Evolutionary conservation across 148 eudicot species (phyloP).

Genomic region (Chenopodium suecicum): DNA sequence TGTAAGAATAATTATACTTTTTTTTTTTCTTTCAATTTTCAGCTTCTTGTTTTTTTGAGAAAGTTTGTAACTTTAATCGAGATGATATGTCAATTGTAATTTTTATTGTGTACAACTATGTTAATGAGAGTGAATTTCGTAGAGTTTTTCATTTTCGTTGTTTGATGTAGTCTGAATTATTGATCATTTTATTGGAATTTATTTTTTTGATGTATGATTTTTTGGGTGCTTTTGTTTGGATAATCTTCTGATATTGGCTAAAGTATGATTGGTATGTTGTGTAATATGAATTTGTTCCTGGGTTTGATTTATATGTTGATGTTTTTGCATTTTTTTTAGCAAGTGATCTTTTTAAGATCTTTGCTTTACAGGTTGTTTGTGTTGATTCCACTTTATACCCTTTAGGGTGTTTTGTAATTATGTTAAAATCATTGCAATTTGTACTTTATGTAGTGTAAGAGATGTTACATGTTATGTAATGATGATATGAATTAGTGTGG

Average conservation of each 20-base stretch:
- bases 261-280: background rate
- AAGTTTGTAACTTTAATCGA: background rate
- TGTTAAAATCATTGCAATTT: background rate
- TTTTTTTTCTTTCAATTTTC: background rate
- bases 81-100: background rate
- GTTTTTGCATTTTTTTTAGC: background rate
- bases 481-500: background rate
- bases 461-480: background rate
- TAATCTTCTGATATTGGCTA: background rate
- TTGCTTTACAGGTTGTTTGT: background rate
- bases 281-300: too few relatives aligned
- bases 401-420: background rate
- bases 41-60: background rate
- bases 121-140: background rate
- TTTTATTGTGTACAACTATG: background rate
- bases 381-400: background rate
- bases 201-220: too few relatives aligned
- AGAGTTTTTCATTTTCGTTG: too few relatives aligned
- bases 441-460: background rate
- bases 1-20: conserved; percentile 9
- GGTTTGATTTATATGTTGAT: too few relatives aligned
- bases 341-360: background rate
- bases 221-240: background rate
- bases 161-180: background rate
- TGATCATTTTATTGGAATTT: background rate